phyloP scores from a whole-genome alignment of 108 stramenopile genomes.

The Pseudonitzschia multiseries region DNA sequence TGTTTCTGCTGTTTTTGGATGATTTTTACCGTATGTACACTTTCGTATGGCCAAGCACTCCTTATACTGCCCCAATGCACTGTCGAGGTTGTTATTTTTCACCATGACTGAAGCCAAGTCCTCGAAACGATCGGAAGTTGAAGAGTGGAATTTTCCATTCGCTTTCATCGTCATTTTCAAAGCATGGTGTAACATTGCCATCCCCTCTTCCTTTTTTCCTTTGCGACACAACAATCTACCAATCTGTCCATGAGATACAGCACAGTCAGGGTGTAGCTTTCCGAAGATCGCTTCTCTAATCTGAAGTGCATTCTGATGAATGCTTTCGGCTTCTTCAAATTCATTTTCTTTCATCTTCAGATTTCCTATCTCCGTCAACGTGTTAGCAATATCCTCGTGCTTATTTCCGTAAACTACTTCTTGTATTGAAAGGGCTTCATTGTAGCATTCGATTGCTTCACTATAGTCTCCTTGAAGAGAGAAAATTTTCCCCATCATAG shows the following conservation, averaged over 20 bases:
- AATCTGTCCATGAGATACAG: constrained; percentile 25
- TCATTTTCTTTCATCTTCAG: constrained; percentile 23
- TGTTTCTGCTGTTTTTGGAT: constrained; percentile 20
- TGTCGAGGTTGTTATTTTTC: constrained; percentile 16
- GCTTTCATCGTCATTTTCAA: constrained; percentile 30
- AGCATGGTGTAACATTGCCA: constrained; percentile 11
- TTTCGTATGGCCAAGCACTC: constrained; percentile 36
- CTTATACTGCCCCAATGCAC: constrained; percentile 30
- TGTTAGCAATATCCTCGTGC: constrained; percentile 27
- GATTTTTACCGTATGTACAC: constrained; percentile 27
- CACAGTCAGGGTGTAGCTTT: constrained; percentile 32
- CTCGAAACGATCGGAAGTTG: constrained; percentile 25
- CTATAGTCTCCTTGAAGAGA: constrained; percentile 27
- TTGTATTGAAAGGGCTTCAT: constrained; percentile 18
- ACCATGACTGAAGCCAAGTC: constrained; percentile 23
- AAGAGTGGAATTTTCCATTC: constrained; percentile 22
- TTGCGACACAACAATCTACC: constrained; percentile 8
- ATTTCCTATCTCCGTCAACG: constrained; percentile 24
- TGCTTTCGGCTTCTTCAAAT: constrained; percentile 22
- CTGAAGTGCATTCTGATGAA: constrained; percentile 20
- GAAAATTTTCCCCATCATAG: constrained; percentile 24
- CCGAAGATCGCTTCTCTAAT: constrained; percentile 31
- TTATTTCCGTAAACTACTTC: constrained; percentile 25
- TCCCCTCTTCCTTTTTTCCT: constrained; percentile 25
- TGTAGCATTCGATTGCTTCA: constrained; percentile 26